A percentile compares a stretch with the other conserved stretches of the same genome.
These are phyloP conservation scores for Russula griseocarnosa DNA, from an alignment of 768 basidiomycete species.

Conservation along the genomic window DNA sequence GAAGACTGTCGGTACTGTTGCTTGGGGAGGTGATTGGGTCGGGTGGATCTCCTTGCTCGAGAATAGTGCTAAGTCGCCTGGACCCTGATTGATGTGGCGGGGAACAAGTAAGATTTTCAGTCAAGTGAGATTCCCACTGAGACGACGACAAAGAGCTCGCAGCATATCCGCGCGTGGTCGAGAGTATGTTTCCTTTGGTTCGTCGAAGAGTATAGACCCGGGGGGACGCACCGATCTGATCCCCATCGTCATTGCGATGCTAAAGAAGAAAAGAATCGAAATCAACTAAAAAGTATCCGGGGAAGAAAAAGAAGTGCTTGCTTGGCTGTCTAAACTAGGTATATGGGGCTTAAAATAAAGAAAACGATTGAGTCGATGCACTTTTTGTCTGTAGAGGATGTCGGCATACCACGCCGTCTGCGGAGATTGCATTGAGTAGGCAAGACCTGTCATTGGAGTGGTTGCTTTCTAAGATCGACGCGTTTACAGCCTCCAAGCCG, in stretches of 20 bases:
- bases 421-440: background rate
- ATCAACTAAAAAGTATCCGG: background rate
- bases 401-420: conserved; percentile 2
- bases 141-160: background rate
- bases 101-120: background rate
- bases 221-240: background rate
- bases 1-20: conserved; percentile 19
- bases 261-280: background rate
- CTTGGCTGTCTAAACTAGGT: background rate
- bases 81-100: conserved; percentile 1
- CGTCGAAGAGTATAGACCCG: conserved; percentile 5
- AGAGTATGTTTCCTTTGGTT: conserved; percentile 17
- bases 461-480: background rate
- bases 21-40: conserved; percentile 11
- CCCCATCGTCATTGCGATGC: background rate
- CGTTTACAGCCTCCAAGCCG: background rate
- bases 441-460: background rate
- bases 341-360: conserved; percentile 5
- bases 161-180: background rate
- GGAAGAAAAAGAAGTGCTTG: background rate
- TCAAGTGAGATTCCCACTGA: background rate
- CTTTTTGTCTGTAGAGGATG: background rate
- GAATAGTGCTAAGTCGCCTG: conserved; percentile 17
- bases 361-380: background rate
- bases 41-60: conserved; percentile 13